Conservation (phyloP, 495 filamentous ascomycete genomes). For the Podospora sp. region DNA sequence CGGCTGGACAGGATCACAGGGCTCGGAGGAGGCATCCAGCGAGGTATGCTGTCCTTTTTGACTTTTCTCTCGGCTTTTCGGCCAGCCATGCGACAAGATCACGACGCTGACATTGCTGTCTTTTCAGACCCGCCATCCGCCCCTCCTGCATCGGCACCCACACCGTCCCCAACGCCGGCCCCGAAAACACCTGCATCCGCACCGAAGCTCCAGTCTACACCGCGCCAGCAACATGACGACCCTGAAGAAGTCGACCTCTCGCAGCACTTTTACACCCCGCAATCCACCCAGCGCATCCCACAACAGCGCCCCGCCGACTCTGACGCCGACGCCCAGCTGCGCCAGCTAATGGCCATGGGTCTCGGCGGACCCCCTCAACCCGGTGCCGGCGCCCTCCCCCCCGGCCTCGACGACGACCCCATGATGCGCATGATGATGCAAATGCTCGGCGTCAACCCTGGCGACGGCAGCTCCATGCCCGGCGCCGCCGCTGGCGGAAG, state of each 20-base stretch:
- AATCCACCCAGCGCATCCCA: slow-evolving; percentile 37
- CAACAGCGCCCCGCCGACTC: slow-evolving; percentile 27
- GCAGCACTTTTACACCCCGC: slow-evolving; percentile 56
- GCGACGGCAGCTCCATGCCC: slow-evolving; percentile 19
- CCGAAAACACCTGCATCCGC: slow-evolving; percentile 17
- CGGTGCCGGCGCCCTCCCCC: slow-evolving; percentile 30
- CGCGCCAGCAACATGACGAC: slow-evolving; percentile 48
- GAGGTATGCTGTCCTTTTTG: slow-evolving; percentile 41
- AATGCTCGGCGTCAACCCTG: slow-evolving; percentile 28
- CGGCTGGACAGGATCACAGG: slow-evolving; percentile 86
- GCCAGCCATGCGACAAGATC: slow-evolving; percentile 6
- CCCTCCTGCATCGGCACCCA: slow-evolving; percentile 6
- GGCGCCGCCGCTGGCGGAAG: not conserved
- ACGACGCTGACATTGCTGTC: not conserved
- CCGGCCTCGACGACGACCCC: slow-evolving; percentile 36
- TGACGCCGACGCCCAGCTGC: slow-evolving; percentile 40
- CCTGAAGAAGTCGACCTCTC: slow-evolving; percentile 78
- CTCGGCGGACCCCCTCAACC: slow-evolving; percentile 43
- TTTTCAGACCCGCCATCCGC: slow-evolving; percentile 1
- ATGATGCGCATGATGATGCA: slow-evolving; percentile 42
- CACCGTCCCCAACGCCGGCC: slow-evolving; percentile 19
- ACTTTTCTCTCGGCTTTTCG: not conserved
- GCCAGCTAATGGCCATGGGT: slow-evolving; percentile 48
- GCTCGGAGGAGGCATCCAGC: slow-evolving; percentile 64
- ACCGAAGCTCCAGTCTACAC: not conserved